A percentile compares a stretch with the other conserved stretches of the same genome.
Evolutionary conservation across 768 basidiomycete genomes (phyloP).

Genomic region (Leccinum variicolor): DNA sequence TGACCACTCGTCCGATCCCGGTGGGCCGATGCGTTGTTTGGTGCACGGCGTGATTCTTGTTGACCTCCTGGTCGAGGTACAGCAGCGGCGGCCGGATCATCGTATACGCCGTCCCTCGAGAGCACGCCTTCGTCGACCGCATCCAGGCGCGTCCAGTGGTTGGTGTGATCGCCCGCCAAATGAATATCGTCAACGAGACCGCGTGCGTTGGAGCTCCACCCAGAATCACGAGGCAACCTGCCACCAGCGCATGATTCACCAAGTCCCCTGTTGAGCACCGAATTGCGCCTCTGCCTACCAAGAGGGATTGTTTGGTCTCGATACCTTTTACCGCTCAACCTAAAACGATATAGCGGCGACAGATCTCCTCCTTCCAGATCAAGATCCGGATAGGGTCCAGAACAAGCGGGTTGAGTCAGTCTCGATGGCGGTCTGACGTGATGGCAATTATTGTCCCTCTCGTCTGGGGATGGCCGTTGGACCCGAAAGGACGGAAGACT

Average conservation of each 20-base stretch:
- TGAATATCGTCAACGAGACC: background rate
- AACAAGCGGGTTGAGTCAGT: background rate
- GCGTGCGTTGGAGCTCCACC: background rate
- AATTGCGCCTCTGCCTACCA: background rate
- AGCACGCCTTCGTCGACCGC: background rate
- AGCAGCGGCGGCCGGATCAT: conserved; percentile 18
- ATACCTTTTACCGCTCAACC: background rate
- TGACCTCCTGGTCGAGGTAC: background rate
- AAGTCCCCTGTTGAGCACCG: background rate
- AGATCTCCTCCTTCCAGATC: conserved; percentile 2
- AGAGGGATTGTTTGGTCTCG: background rate
- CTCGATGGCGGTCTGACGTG: conserved; percentile 1
- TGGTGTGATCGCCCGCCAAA: background rate
- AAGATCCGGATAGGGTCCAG: background rate
- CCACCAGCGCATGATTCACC: background rate
- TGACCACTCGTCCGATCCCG: background rate
- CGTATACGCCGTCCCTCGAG: background rate
- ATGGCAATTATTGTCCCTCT: background rate
- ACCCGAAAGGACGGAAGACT: conserved; percentile 17
- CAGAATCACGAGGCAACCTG: background rate
- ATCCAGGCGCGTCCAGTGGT: background rate
- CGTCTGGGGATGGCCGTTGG: conserved; percentile 14
- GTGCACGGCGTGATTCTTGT: background rate
- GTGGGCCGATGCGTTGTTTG: background rate
- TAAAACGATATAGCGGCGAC: background rate